Conservation (phyloP, 352 stramenopile genomes). For the Globisporangium middletonii region DNA sequence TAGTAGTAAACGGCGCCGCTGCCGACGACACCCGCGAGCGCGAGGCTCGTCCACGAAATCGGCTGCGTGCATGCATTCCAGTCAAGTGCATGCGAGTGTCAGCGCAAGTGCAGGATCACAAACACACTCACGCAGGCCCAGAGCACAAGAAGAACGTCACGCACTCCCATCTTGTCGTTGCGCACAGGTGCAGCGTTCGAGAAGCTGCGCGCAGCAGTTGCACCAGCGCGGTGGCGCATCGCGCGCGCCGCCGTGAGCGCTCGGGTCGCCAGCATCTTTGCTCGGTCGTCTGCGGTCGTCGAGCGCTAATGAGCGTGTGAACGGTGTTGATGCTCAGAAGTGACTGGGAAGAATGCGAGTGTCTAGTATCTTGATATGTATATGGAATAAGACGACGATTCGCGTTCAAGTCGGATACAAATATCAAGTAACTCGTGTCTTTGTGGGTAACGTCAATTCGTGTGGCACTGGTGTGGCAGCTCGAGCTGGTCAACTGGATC, state of each 20-base stretch:
- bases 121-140: neutral
- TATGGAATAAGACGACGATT: too few species aligned
- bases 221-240: conserved; percentile 10
- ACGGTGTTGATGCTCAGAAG: neutral
- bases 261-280: conserved; percentile 24
- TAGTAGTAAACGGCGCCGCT: conserved; percentile 85
- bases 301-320: neutral
- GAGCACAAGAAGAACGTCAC: conserved; percentile 4
- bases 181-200: conserved; percentile 21
- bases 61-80: conserved; percentile 29
- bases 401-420: too few species aligned
- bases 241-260: conserved; percentile 18
- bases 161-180: conserved; percentile 66
- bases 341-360: too few species aligned
- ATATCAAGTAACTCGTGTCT: too few species aligned
- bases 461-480: neutral
- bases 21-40: conserved; percentile 61
- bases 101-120: neutral
- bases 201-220: conserved; percentile 25
- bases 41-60: conserved; percentile 82
- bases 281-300: neutral
- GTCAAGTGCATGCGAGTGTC: neutral
- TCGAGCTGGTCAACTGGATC: conserved; percentile 6
- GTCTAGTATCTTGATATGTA: too few species aligned
- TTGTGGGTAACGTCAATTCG: neutral